phyloP scores from a whole-genome alignment of 2,329 filamentous ascomycete species.

The Dendrostoma leiphaemia region DNA sequence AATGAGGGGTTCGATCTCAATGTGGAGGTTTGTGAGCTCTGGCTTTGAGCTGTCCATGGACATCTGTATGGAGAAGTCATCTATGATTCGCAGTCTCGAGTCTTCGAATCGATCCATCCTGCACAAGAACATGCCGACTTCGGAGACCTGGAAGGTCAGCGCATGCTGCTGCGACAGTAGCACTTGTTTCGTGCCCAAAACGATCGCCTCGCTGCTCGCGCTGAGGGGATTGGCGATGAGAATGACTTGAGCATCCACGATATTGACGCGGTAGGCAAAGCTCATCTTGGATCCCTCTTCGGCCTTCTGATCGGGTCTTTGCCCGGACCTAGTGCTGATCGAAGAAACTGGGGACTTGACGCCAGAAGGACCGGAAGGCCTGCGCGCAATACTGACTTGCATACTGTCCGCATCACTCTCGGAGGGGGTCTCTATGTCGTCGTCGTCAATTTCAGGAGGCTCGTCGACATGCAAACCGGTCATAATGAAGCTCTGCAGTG shows the following conservation, averaged over 20 bases:
- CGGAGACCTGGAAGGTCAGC: constrained; percentile 86
- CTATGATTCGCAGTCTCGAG: constrained; percentile 84
- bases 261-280: constrained; percentile 84
- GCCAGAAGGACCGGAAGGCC: constrained; percentile 32
- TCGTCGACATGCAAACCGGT: constrained; percentile 69
- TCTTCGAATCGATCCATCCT: constrained; percentile 98
- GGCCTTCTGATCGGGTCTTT: constrained; percentile 16
- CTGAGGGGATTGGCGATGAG: constrained; percentile 93
- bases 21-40: constrained; percentile 73
- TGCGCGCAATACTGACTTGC: constrained; percentile 38
- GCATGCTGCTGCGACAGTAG: constrained; percentile 92
- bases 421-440: constrained; percentile 44
- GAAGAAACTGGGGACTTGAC: constrained; percentile 30
- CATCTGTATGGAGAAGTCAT: constrained; percentile 91
- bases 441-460: constrained; percentile 44
- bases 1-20: constrained; percentile 88
- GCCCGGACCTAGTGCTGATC: constrained; percentile 20
- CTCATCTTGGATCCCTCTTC: constrained; percentile 55
- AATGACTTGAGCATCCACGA: constrained; percentile 95
- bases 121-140: constrained; percentile 97
- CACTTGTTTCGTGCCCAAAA: constrained; percentile 90
- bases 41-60: constrained; percentile 71
- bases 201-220: constrained; percentile 89
- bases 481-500: constrained; percentile 79
- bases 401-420: constrained; percentile 60